Conservation (phyloP, 208 protist species). For the Crithidia thermophila region DNA sequence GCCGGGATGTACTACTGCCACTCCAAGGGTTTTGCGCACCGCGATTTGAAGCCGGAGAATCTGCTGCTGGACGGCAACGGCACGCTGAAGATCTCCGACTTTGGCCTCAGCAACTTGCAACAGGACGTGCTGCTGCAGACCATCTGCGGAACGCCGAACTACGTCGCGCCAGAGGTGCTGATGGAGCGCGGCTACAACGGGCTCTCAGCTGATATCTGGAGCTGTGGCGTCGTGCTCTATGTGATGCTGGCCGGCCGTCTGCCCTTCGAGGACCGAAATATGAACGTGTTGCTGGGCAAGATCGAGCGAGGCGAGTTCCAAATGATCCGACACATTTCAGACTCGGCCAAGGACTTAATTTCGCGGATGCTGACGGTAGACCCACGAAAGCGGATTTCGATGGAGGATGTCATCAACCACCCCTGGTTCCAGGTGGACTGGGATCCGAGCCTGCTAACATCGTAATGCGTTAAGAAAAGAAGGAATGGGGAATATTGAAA, state of each 20-base stretch:
- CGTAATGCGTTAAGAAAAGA: conserved; percentile 4
- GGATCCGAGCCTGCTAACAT: conserved; percentile 52
- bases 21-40: conserved; percentile 84
- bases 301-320: conserved; percentile 92
- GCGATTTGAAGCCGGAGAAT: conserved; percentile 94
- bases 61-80: conserved; percentile 78
- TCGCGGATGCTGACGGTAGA: conserved; percentile 84
- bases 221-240: conserved; percentile 96
- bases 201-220: conserved; percentile 96
- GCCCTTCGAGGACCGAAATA: conserved; percentile 93
- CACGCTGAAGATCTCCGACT: conserved; percentile 92
- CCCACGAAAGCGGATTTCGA: conserved; percentile 80
- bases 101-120: conserved; percentile 92
- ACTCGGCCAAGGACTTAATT: conserved; percentile 71
- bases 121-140: conserved; percentile 84
- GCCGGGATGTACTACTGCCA: conserved; percentile 95
- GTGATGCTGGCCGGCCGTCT: conserved; percentile 94
- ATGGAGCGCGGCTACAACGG: conserved; percentile 94
- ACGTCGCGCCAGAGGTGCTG: conserved; percentile 95
- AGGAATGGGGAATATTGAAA: background rate
- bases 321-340: conserved; percentile 84
- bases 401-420: conserved; percentile 90
- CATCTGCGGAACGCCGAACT: conserved; percentile 92
- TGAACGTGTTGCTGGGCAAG: conserved; percentile 92
- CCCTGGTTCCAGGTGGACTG: conserved; percentile 89